Conservation (phyloP, 805 yeast genomes). For the Yarrowia bubula region DNA sequence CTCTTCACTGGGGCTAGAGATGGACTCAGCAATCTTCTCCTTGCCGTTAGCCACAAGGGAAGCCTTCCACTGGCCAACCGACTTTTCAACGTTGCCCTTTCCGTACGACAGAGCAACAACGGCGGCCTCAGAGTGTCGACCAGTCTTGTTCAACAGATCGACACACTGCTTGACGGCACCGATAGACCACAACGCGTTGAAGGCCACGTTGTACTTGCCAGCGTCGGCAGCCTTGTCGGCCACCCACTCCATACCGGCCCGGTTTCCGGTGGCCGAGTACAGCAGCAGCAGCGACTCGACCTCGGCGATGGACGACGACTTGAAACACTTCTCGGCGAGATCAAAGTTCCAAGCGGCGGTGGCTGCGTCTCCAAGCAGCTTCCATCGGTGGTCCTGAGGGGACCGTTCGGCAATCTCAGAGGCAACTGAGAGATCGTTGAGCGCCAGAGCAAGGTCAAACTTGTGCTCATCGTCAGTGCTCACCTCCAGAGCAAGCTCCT, state of each 20-base stretch:
- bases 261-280: slow-evolving; percentile 74
- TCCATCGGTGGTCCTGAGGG: slow-evolving; percentile 72
- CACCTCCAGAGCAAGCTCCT: slow-evolving; percentile 76
- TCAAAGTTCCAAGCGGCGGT: slow-evolving; percentile 73
- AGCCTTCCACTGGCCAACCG: slow-evolving; percentile 68
- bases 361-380: slow-evolving; percentile 84
- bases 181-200: slow-evolving; percentile 84
- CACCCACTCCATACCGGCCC: slow-evolving; percentile 55
- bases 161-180: slow-evolving; percentile 67
- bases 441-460: slow-evolving; percentile 81
- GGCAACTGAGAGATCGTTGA: slow-evolving; percentile 72
- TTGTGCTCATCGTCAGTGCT: slow-evolving; percentile 87
- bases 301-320: slow-evolving; percentile 19
- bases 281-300: slow-evolving; percentile 27
- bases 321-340: slow-evolving; percentile 69
- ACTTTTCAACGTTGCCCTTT: slow-evolving; percentile 44
- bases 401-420: slow-evolving; percentile 54
- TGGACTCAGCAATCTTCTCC: slow-evolving; percentile 58
- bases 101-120: slow-evolving; percentile 74
- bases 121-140: slow-evolving; percentile 80
- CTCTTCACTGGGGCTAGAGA: slow-evolving; percentile 47
- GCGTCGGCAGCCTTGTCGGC: slow-evolving; percentile 65
- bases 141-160: slow-evolving; percentile 62
- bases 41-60: slow-evolving; percentile 53
- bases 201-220: slow-evolving; percentile 87